These are phyloP conservation scores for Capsicum baccatum DNA, from an alignment of 257 asterid species.

Conservation along the genomic window DNA sequence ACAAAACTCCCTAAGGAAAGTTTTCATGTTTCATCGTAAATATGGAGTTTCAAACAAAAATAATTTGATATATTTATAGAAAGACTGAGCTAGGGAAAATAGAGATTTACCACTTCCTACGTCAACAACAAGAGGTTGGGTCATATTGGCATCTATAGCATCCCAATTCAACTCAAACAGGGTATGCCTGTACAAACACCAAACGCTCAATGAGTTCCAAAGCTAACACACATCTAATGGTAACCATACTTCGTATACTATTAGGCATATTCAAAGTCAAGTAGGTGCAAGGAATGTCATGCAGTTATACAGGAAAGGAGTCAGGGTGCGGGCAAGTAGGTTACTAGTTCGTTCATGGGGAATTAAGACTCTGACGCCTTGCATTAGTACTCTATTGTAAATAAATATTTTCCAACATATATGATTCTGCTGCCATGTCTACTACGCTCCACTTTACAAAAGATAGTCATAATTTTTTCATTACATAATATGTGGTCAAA, in stretches of 20 bases:
- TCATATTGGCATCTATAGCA: slow-evolving; percentile 58
- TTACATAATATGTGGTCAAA: background rate
- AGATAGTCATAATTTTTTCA: background rate
- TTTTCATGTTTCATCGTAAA: background rate
- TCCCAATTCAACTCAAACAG: slow-evolving; percentile 72
- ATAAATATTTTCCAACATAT: background rate
- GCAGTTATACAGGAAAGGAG: slow-evolving; percentile 6
- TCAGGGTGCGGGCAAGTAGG: background rate
- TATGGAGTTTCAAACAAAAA: background rate
- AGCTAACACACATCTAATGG: background rate
- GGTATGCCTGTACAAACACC: slow-evolving; percentile 67
- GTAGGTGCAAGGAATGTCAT: background rate
- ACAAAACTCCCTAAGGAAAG: background rate
- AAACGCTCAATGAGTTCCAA: background rate
- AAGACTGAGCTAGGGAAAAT: background rate
- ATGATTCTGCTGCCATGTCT: background rate
- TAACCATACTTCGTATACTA: background rate
- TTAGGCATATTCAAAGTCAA: background rate
- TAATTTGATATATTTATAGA: slow-evolving; percentile 1
- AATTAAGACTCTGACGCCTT: background rate
- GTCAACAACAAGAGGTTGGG: slow-evolving; percentile 77
- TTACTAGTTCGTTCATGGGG: background rate
- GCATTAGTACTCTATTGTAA: background rate
- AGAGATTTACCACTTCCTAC: slow-evolving; percentile 81
- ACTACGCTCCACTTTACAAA: background rate